Conservation (phyloP, 306 rosid species). For the Citrullus amarus region DNA sequence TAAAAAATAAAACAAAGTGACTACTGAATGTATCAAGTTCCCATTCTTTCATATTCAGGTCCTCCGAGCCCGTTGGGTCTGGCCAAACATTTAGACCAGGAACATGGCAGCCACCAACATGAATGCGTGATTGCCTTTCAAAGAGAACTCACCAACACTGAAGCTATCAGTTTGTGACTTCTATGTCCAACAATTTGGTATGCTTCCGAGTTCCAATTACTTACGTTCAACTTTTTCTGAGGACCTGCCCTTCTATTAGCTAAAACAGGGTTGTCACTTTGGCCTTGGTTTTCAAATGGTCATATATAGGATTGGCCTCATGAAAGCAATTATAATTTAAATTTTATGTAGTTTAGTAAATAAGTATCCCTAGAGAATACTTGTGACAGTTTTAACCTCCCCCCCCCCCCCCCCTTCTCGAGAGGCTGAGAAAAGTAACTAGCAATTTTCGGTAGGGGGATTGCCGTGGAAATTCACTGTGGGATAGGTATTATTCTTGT, state of each 20-base stretch:
- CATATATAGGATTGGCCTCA: not conserved
- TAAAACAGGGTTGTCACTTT: not conserved
- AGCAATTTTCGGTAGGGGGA: not conserved
- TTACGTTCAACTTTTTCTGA: not conserved
- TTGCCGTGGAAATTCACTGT: not conserved
- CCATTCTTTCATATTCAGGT: constrained; percentile 32
- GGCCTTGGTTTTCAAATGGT: not conserved
- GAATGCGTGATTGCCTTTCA: constrained; percentile 9
- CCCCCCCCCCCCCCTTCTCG: not conserved
- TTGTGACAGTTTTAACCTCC: not conserved
- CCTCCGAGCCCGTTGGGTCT: constrained; percentile 66
- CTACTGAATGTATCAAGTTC: not conserved
- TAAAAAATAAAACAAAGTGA: not conserved
- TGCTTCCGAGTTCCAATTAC: not conserved
- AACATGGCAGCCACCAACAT: constrained; percentile 93
- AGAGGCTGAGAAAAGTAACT: not conserved
- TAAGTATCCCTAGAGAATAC: not conserved
- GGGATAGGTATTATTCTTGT: not conserved
- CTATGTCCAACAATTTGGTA: not conserved
- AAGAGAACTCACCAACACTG: not conserved
- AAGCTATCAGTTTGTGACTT: not conserved
- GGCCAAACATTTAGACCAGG: constrained; percentile 67
- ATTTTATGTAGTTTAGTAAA: not conserved
- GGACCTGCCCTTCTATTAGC: not conserved
- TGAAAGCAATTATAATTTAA: not conserved